Percentiles rank a stretch among this genome's conserved stretches.
Evolutionary conservation across 148 eudicot species (phyloP).

Genomic region (Spergularia bocconei): DNA sequence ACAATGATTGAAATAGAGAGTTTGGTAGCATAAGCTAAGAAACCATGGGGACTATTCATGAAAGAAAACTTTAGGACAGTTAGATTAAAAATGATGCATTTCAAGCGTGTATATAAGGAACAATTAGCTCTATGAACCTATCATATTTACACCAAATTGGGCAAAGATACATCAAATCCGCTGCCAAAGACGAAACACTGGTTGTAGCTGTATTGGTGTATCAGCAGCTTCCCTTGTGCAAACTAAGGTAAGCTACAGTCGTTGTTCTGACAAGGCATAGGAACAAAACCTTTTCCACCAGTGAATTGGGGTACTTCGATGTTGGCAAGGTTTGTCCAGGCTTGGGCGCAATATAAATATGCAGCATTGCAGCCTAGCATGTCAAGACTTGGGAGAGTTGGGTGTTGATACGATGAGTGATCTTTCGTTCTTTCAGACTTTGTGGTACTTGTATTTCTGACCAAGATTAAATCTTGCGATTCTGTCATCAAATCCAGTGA

Average conservation of each 20-base stretch:
- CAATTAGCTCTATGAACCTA: constrained; percentile 13
- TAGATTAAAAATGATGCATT: too few relatives aligned
- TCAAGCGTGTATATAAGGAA: too few relatives aligned
- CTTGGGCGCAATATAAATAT: background rate
- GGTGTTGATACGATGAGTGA: background rate
- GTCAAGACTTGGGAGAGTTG: background rate
- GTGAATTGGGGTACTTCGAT: background rate
- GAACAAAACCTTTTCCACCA: background rate
- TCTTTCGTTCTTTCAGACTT: constrained; percentile 34
- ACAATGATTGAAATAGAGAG: too few relatives aligned
- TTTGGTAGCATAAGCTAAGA: too few relatives aligned
- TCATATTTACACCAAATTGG: constrained; percentile 1
- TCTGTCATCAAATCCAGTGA: constrained; percentile 60
- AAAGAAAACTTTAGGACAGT: too few relatives aligned
- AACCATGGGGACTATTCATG: too few relatives aligned
- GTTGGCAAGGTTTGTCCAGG: background rate
- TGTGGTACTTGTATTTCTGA: constrained; percentile 93
- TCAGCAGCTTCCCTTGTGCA: background rate
- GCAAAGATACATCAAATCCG: background rate
- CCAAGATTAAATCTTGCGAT: constrained; percentile 75
- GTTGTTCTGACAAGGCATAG: background rate
- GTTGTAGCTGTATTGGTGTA: background rate
- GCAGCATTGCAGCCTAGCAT: background rate
- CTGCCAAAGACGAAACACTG: background rate
- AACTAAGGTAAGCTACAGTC: background rate